These are phyloP conservation scores for Aschersonia sp. DNA, from an alignment of 2,329 filamentous ascomycete species.

Conservation along the genomic window DNA sequence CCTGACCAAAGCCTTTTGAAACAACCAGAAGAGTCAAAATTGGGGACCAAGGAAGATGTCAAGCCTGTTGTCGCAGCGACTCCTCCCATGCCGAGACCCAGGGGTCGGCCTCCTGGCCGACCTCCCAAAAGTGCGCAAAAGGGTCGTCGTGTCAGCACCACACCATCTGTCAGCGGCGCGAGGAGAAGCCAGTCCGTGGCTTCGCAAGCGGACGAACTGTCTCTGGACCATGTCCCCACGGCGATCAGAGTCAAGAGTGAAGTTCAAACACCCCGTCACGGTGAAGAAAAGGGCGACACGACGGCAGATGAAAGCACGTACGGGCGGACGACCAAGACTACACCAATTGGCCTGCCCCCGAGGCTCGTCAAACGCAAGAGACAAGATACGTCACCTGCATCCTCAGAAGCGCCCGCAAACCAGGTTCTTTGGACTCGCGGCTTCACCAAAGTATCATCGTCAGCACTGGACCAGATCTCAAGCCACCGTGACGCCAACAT, in stretches of 20 bases:
- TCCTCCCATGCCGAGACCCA: slow-evolving; percentile 13
- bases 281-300: slow-evolving; percentile 41
- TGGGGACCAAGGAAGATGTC: slow-evolving; percentile 16
- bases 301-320: slow-evolving; percentile 37
- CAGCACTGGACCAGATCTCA: slow-evolving; percentile 62
- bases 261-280: slow-evolving; percentile 36
- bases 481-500: slow-evolving; percentile 68
- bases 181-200: slow-evolving; percentile 30
- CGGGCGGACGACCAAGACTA: slow-evolving; percentile 18
- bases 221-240: slow-evolving; percentile 25
- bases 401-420: slow-evolving; percentile 38
- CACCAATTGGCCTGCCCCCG: slow-evolving; percentile 22
- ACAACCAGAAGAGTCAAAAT: slow-evolving; percentile 17
- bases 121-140: slow-evolving; percentile 22
- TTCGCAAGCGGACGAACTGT: slow-evolving; percentile 32
- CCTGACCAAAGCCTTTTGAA: slow-evolving; percentile 24
- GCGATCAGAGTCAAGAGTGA: slow-evolving; percentile 43
- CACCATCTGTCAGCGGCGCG: slow-evolving; percentile 18
- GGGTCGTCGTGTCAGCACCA: slow-evolving; percentile 17
- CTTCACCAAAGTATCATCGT: slow-evolving; percentile 58
- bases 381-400: slow-evolving; percentile 31
- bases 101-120: slow-evolving; percentile 21
- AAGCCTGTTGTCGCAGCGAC: slow-evolving; percentile 12
- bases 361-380: slow-evolving; percentile 41
- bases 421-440: slow-evolving; percentile 65